Evolutionary conservation across 78 protist genomes (phyloP).

Genomic region (Bodo saltans): DNA sequence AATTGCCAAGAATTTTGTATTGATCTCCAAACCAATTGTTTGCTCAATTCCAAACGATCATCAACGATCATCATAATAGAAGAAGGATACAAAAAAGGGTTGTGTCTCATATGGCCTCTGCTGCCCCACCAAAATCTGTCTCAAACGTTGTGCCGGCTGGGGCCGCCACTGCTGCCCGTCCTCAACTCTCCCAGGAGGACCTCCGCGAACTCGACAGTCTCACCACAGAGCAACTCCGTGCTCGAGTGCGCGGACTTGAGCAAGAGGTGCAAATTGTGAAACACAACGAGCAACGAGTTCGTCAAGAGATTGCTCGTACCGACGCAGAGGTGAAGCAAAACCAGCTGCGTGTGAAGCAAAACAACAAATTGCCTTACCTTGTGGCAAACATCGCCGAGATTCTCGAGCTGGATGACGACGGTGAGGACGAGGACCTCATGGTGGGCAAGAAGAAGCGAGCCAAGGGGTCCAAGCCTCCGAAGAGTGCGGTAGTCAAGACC

Average conservation of each 20-base stretch:
- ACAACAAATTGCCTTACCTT: conserved; percentile 94
- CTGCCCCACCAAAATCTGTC: no score
- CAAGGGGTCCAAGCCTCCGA: neutral
- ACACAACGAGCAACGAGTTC: conserved; percentile 18
- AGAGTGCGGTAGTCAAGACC: conserved; percentile 85
- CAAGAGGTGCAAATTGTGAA: conserved; percentile 41
- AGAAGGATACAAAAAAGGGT: no score
- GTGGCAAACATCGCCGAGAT: conserved; percentile 96
- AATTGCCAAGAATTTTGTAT: no score
- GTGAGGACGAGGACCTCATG: conserved; percentile 61
- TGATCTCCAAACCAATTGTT: no score
- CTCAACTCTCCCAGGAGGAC: no score
- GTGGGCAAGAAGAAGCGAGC: conserved; percentile 50
- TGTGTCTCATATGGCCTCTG: no score
- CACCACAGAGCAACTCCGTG: conserved; percentile 38
- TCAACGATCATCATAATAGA: no score
- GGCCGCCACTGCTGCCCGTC: no score
- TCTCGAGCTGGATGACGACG: conserved; percentile 52
- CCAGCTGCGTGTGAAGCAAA: conserved; percentile 82
- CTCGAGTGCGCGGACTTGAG: conserved; percentile 48
- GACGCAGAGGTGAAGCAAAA: conserved; percentile 86
- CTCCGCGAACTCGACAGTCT: neutral
- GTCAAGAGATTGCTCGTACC: conserved; percentile 48
- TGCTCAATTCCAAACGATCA: no score
- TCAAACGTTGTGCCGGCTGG: no score